Evolutionary conservation across 768 basidiomycete species (phyloP), one percentile per base, ranked within the genome.

Genomic region (Agaricus blazei): DNA sequence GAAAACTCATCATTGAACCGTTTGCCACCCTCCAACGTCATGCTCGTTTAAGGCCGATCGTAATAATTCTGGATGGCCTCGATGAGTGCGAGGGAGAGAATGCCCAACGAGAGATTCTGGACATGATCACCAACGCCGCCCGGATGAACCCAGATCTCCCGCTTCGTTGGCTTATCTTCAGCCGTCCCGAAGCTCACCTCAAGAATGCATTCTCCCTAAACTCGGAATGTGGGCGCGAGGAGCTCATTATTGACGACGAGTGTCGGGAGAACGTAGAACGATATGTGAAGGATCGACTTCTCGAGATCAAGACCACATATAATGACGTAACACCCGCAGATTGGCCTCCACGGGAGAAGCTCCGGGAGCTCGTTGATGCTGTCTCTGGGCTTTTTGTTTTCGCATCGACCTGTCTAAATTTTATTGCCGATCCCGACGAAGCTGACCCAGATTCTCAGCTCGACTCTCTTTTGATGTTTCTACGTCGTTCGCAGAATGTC

Each of bases 11-110:
- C 6, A 19, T 58, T n/a, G 26, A 47, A 4, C 57, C 57, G 2
- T 43, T 58, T 23, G 19, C 29, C 23, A 8, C 7, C 6, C 47
- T 49, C 9, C 31, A 49, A 9, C 26, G 29, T 9, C 48, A 36
- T 8, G 9, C 34, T 4, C 34, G 9, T 43, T 34, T 23, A 8
- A 8, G 15, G 26, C 36, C 46, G 9, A 28, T 44, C 14, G 9
- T 56, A 6, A 29, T 56, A 0, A 34, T 56, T 12, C 5, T 56
- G 8, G 55, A 56, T 19, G 55, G 55, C 2, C 31, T 56, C 2
- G 48, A 56, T 34, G 55, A 56, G 19, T 56, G 55, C 29, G 26
- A 43, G 1, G 55, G 55, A 7, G n/a, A 56, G 38, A 23, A 36
- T 19, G 19, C 40, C 15, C 55, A 56, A 27, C 3, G 19, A 14